Base-by-base conservation (phyloP, 345 rosid species). In the Brassica napus region DNA sequence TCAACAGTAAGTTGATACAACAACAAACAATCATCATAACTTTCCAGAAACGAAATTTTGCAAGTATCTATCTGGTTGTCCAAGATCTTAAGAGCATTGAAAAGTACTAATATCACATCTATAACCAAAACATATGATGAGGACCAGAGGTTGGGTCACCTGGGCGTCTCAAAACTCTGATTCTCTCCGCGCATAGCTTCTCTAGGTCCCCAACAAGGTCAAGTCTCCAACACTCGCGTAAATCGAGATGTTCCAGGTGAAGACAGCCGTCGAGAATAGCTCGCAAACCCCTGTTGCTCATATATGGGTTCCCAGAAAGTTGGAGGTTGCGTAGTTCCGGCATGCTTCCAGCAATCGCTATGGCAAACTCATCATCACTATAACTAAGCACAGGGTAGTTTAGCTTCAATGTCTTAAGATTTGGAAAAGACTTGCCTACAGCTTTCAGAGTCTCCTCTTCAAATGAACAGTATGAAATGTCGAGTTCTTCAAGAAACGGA, bases 401-500 rank as follows among this genome's bases (percentile, higher is more conserved):
- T 26, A 67, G 10, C 71, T 80, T 80, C 60, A 80, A 74, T 8
- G 83, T 60, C 77, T 74, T 61, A 1, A 52, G 58, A 15, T 52
- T 5, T 15, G 79, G 75, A 37, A 79, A 80, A 62, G 75, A 61
- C 16, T 55, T 8, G 26, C 79, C 83, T 26, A 63, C 0, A 44
- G 21, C 47, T 75, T 9, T 75, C 57, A 81, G 26, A 64, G 64
- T 14, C 42, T 58, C 69, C n/a, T 11, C 68, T 42, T 69, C 44
- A 6, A 70, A 5, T 26, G 44, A 18, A 35, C 71, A 85, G 74
- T 65, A 77, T 4, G 87, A 84, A 71, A 87, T 12, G 24, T 89
- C 92, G 9, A 93, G 87, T 12, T 84, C 90, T 83, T 93, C 93
- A 5, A 93, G 85, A 66, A 81, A 72, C 15, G 88, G 87, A 71